Conservation (phyloP, 2,329 filamentous ascomycete genomes). For the Hymenoscyphus linearis region DNA sequence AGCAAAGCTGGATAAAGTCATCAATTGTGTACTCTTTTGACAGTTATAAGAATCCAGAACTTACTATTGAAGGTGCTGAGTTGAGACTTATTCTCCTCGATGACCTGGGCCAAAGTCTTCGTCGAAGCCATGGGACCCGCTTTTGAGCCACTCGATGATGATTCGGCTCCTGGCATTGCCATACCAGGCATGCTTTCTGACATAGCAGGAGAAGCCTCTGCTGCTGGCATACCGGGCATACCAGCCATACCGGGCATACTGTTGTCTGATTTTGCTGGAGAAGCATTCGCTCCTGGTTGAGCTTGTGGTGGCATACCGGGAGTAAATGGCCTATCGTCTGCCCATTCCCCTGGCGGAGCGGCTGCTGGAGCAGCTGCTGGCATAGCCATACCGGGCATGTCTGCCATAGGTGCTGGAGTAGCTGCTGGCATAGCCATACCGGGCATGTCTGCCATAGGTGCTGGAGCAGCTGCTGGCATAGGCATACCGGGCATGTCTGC, state of each 20-base stretch:
- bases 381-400: no score
- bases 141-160: background rate
- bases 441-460: no score
- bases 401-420: no score
- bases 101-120: background rate
- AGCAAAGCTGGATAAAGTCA: conserved; percentile 1
- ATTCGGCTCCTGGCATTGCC: background rate
- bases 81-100: background rate
- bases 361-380: no score
- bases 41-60: background rate
- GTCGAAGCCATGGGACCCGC: background rate
- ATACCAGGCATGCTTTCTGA: background rate
- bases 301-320: no score
- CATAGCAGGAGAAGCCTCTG: background rate
- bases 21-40: background rate
- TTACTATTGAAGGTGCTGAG: background rate
- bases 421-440: no score
- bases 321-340: no score
- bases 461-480: background rate
- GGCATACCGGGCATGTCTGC: background rate
- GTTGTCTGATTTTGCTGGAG: no score
- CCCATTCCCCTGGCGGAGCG: no score
- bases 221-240: background rate
- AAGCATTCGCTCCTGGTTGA: no score
- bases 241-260: background rate